These are phyloP conservation scores for Aspergillus brunneoviolaceus DNA, from an alignment of 2,329 filamentous ascomycete species.

Conservation along the genomic window DNA sequence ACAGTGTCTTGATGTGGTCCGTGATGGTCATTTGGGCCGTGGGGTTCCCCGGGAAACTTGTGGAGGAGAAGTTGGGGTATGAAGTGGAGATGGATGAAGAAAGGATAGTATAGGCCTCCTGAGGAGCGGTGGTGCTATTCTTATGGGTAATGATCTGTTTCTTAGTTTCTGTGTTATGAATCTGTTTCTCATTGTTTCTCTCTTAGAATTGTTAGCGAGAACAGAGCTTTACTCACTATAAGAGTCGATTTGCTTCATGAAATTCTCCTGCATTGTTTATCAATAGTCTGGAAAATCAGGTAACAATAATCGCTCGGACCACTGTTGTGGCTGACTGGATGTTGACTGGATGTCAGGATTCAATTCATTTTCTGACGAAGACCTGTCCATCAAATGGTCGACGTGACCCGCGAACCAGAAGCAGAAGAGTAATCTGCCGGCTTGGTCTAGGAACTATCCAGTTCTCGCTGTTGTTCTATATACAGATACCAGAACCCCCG, in stretches of 20 bases:
- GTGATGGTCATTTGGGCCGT: constrained; percentile 18
- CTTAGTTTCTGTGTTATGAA: neutral
- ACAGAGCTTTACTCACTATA: neutral
- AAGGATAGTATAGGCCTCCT: neutral
- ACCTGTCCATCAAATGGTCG: neutral
- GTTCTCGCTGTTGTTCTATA: constrained; percentile 7
- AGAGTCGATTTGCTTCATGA: neutral
- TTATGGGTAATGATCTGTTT: neutral
- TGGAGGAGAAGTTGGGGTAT: neutral
- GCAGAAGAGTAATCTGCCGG: neutral
- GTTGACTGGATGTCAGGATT: neutral
- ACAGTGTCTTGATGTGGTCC: constrained; percentile 40
- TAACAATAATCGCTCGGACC: neutral
- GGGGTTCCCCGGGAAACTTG: constrained; percentile 9
- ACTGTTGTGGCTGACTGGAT: neutral
- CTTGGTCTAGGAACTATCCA: neutral
- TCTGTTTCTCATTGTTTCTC: neutral
- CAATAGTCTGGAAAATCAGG: neutral
- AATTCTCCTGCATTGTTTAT: neutral
- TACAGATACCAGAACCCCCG: constrained; percentile 8
- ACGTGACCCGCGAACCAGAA: neutral
- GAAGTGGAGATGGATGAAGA: neutral
- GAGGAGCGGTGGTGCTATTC: neutral
- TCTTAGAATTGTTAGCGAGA: too few species aligned
- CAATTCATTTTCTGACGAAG: neutral